Evolutionary conservation across 805 yeast species (phyloP).

Genomic region (Yueomyces sp.): DNA sequence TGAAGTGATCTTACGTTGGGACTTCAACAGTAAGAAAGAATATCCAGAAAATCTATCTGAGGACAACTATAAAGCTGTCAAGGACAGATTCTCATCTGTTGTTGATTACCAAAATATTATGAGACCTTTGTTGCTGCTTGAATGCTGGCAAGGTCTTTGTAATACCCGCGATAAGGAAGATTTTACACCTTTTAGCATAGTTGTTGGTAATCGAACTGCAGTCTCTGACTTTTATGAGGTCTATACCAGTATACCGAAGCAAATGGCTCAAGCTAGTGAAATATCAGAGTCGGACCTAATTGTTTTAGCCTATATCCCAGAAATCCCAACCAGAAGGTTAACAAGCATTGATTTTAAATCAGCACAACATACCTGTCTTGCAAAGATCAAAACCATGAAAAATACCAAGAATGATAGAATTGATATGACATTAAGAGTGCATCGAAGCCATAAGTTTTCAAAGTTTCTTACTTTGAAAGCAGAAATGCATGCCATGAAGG

Average conservation of each 20-base stretch:
- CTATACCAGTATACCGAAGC: conserved; percentile 53
- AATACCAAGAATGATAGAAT: conserved; percentile 47
- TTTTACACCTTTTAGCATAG: conserved; percentile 44
- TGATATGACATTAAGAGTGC: conserved; percentile 65
- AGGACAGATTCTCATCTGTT: conserved; percentile 41
- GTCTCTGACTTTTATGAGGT: conserved; percentile 84
- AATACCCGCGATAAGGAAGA: conserved; percentile 52
- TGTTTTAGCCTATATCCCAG: conserved; percentile 43
- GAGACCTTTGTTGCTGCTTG: conserved; percentile 73
- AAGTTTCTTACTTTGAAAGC: conserved; percentile 47
- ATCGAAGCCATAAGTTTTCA: conserved; percentile 32
- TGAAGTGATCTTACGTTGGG: conserved; percentile 59
- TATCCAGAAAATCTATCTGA: conserved; percentile 42
- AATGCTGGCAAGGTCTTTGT: conserved; percentile 86
- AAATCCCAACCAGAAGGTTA: conserved; percentile 16
- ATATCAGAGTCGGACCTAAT: conserved; percentile 67
- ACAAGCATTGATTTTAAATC: conserved; percentile 24
- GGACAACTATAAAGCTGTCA: conserved; percentile 32
- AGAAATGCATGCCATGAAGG: conserved; percentile 51
- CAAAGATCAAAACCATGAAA: conserved; percentile 65
- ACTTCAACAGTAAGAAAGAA: conserved; percentile 41
- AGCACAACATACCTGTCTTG: conserved; percentile 48
- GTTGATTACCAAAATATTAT: conserved; percentile 56
- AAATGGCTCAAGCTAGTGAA: conserved; percentile 35
- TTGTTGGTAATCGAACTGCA: conserved; percentile 67